A percentile compares a stretch with the other conserved stretches of the same genome.
Conservation (phyloP, 306 rosid species). For the Alnus rubra region DNA sequence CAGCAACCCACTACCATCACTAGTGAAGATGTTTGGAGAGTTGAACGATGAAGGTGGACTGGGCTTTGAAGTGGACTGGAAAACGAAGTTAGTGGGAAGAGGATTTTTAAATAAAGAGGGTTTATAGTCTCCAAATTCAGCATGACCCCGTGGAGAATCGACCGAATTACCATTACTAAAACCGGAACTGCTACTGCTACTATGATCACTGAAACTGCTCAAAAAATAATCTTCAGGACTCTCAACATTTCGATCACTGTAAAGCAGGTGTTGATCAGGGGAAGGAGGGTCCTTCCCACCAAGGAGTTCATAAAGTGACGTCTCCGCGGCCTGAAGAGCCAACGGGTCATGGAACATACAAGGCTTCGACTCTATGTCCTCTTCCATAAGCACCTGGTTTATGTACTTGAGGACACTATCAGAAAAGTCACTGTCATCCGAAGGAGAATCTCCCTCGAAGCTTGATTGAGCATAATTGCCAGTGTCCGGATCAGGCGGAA, state of each 20-base stretch:
- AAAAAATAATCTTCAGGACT: conserved; percentile 39
- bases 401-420: conserved; percentile 43
- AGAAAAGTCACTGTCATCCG: conserved; percentile 43
- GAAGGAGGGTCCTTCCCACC: conserved; percentile 35
- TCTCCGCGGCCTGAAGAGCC: conserved; percentile 55
- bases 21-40: conserved; percentile 5
- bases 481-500: conserved; percentile 28
- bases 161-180: conserved; percentile 27
- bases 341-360: conserved; percentile 49
- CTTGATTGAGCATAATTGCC: conserved; percentile 6
- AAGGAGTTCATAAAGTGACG: conserved; percentile 51
- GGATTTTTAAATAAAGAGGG: conserved; percentile 37
- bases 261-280: conserved; percentile 44
- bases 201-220: conserved; percentile 29
- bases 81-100: conserved; percentile 45
- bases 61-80: conserved; percentile 41
- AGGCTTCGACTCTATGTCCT: conserved; percentile 53
- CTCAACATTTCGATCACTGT: conserved; percentile 27
- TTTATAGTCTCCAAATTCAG: conserved; percentile 31
- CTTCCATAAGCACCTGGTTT: conserved; percentile 65
- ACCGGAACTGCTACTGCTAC: conserved; percentile 24
- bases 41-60: conserved; percentile 26
- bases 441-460: conserved; percentile 37
- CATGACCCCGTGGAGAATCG: conserved; percentile 27
- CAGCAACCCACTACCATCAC: conserved; percentile 25